Conservation (phyloP, 2,329 filamentous ascomycete genomes). For the Neocatenulostroma microsporum region DNA sequence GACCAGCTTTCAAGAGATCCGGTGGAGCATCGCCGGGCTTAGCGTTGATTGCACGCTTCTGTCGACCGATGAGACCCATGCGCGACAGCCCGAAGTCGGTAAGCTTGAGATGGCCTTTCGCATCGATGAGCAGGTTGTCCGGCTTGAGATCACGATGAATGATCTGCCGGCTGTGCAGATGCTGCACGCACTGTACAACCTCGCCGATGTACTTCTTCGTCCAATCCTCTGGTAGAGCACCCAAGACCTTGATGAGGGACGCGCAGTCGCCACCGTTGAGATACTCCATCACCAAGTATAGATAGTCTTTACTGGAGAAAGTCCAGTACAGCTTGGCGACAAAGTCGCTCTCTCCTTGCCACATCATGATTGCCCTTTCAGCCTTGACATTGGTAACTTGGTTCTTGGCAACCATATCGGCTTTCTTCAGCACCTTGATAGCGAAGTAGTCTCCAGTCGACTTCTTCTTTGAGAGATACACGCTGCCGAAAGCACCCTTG, state of each 20-base stretch:
- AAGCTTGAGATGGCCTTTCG: slow-evolving; percentile 90
- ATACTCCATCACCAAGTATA: slow-evolving; percentile 99
- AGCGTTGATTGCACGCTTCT: slow-evolving; percentile 82
- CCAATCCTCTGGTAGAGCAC: slow-evolving; percentile 92
- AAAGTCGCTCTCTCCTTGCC: slow-evolving; percentile 98
- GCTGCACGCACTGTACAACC: slow-evolving; percentile 92
- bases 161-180: slow-evolving; percentile 87
- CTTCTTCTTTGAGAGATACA: slow-evolving; percentile 97
- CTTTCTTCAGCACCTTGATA: slow-evolving; percentile 97
- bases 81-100: slow-evolving; percentile 96
- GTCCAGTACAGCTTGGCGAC: slow-evolving; percentile 99
- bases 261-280: slow-evolving; percentile 96
- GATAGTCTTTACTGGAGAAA: slow-evolving; percentile 97
- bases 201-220: slow-evolving; percentile 95
- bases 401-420: slow-evolving; percentile 99
- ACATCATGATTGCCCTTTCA: slow-evolving; percentile 99
- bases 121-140: slow-evolving; percentile 93
- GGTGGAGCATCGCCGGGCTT: slow-evolving; percentile 74
- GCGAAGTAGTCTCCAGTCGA: slow-evolving; percentile 97
- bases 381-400: slow-evolving; percentile 99
- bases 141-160: slow-evolving; percentile 96
- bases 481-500: slow-evolving; percentile 95
- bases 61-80: slow-evolving; percentile 93
- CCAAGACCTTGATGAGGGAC: slow-evolving; percentile 88
- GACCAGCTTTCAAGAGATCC: slow-evolving; percentile 84